Percentiles rank a stretch among this genome's conserved stretches.
Evolutionary conservation across 306 rosid genomes (phyloP).

Genomic region (Hippophae gyantsensis): DNA sequence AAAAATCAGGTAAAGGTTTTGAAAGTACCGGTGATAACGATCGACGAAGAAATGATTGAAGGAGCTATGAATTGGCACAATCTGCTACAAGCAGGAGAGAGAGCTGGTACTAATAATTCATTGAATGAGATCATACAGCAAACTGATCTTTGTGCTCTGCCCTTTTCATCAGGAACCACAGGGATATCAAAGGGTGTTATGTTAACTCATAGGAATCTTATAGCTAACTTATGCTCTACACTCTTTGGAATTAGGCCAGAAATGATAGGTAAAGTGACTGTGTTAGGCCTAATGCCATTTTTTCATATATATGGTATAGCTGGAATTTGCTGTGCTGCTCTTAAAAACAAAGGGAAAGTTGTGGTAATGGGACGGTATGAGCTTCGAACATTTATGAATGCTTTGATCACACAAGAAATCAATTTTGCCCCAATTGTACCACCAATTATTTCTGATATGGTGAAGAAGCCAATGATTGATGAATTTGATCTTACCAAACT

Average conservation of each 20-base stretch:
- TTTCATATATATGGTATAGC: constrained; percentile 88
- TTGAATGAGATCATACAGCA: too few relatives aligned
- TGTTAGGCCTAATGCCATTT: constrained; percentile 70
- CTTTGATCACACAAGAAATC: constrained; percentile 67
- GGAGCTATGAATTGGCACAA: too few relatives aligned
- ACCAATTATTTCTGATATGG: constrained; percentile 74
- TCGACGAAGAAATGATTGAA: constrained; percentile 16
- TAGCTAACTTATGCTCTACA: constrained; percentile 75
- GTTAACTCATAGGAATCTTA: constrained; percentile 60
- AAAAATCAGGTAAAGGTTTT: constrained; percentile 40
- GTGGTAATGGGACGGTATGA: constrained; percentile 86
- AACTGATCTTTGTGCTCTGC: constrained; percentile 52
- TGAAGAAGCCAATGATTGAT: constrained; percentile 64
- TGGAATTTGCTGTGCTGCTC: constrained; percentile 90
- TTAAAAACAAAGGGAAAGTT: constrained; percentile 74
- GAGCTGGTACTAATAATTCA: too few relatives aligned
- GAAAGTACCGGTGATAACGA: constrained; percentile 23
- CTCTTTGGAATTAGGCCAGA: constrained; percentile 51
- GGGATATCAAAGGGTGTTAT: constrained; percentile 80
- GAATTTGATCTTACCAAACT: constrained; percentile 74
- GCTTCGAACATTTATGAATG: constrained; percentile 51
- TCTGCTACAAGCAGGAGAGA: too few relatives aligned
- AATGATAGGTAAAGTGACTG: constrained; percentile 61
- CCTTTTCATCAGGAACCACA: constrained; percentile 89
- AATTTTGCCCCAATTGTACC: constrained; percentile 90